Base-by-base conservation (phyloP, 1,284 basidiomycete species). In the Leccinum pallidistipes region DNA sequence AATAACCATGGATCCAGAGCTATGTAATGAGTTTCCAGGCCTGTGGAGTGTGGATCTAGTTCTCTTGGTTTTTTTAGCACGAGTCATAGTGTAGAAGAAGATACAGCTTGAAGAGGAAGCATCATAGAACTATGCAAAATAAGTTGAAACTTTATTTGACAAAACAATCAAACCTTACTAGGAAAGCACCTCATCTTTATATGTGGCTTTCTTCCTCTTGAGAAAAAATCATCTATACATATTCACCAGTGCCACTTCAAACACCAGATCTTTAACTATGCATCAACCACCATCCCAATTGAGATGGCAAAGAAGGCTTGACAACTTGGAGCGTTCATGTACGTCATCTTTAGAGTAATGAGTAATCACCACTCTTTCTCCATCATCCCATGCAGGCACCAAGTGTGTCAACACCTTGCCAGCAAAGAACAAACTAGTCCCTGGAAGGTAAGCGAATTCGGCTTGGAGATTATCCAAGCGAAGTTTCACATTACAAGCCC, bases 301-400 rank as follows among this genome's bases (percentile, higher is more conserved):
- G 59, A 16, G 50, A 24, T 16, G 55, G 55, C 27, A 54, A 57
- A 29, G 24, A 45, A 21, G 57, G 61, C 49, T 43, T 55, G 4
- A n/a, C 8, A 4, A 64, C 40, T 3, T 57, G 50, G 3, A 64
- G 34, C 16, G 8, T 9, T 64, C 38, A 54, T 58, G 63, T 3
- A 63, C 61, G 34, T 63, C 55, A 56, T 64, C 62, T 40, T 64
- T 64, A 8, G 55, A 31, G 36, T 63, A 64, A 34, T 64, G 58
- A 32, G 56, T 45, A 32, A 63, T 18, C 5, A 40, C 60, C 16
- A 62, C 43, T 21, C 62, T 57, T 40, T 63, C 53, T 4, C 60
- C 60, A 40, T 45, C 9, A 5, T 6, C 16, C 53, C 56, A 58
- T 9, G 5, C 4, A 31, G 51, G 55, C 6, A 63, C 52, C 1